phyloP scores from a whole-genome alignment of 2,329 filamentous ascomycete species.

The Fusarium sp. region DNA sequence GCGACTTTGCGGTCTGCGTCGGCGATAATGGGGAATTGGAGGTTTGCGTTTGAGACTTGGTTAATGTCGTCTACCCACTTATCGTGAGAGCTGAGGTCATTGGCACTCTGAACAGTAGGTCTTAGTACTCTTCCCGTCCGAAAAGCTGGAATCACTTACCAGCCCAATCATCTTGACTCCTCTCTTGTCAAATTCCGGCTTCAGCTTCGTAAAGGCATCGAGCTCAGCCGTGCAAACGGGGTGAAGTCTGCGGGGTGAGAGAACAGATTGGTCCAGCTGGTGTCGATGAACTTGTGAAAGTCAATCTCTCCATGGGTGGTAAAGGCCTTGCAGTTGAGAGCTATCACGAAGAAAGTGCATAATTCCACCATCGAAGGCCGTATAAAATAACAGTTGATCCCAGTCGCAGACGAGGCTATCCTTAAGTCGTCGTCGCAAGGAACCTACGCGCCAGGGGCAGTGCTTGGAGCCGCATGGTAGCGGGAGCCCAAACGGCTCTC shows the following conservation, averaged over 20 bases:
- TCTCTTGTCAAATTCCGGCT: neutral
- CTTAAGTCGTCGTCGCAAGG: neutral
- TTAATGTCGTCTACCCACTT: constrained; percentile 19
- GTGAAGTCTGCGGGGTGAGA: constrained; percentile 1
- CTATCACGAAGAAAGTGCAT: neutral
- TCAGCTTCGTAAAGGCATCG: neutral
- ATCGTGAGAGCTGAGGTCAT: constrained; percentile 2
- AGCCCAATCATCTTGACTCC: constrained; percentile 3
- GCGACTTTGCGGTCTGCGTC: constrained; percentile 14
- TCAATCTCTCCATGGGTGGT: constrained; percentile 1
- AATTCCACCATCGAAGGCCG: fast-evolving
- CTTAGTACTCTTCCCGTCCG: neutral
- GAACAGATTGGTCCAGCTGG: neutral
- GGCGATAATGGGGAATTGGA: constrained; percentile 15
- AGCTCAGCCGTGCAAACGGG: neutral
- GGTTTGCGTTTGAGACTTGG: constrained; percentile 8
- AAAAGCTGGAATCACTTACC: neutral
- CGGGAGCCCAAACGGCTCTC: neutral
- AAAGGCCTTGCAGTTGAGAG: neutral
- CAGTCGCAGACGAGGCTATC: neutral
- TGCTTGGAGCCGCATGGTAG: neutral
- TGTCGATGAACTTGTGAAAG: constrained; percentile 3
- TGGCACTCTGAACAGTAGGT: neutral
- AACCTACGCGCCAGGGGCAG: neutral
- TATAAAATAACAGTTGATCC: neutral